A percentile compares a stretch with the other conserved stretches of the same genome.
Conservation (phyloP, 257 asterid species). For the Marsdenia floribunda region DNA sequence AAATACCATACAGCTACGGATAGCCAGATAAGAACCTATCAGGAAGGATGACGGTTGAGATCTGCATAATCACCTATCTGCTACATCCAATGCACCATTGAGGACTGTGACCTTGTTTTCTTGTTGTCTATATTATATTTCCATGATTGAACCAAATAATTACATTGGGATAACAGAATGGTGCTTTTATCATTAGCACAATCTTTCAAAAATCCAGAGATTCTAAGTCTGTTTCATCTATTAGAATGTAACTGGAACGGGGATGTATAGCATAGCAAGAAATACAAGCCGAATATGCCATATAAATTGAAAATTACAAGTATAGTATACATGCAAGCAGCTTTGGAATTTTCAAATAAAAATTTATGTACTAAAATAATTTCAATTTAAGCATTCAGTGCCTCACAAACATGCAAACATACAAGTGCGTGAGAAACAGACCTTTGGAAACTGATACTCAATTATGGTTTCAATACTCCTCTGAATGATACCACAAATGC, state of each 20-base stretch:
- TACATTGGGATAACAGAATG: background rate
- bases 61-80: background rate
- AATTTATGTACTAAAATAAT: background rate
- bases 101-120: no score
- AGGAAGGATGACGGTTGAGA: background rate
- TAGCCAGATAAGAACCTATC: background rate
- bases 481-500: conserved; percentile 84
- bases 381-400: conserved; percentile 10
- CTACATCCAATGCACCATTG: background rate
- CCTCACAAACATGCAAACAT: conserved; percentile 16
- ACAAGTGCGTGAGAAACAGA: conserved; percentile 24
- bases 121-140: background rate
- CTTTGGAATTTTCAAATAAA: background rate
- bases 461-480: conserved; percentile 82
- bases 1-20: background rate
- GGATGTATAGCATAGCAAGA: background rate
- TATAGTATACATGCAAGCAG: background rate
- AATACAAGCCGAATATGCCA: background rate
- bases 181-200: background rate
- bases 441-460: conserved; percentile 88
- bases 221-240: background rate
- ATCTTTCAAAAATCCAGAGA: background rate
- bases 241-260: background rate
- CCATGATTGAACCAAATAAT: background rate
- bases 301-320: background rate